Base-by-base conservation (phyloP, 2,329 filamentous ascomycete genomes). In the Ophiostoma tasmaniense region DNA sequence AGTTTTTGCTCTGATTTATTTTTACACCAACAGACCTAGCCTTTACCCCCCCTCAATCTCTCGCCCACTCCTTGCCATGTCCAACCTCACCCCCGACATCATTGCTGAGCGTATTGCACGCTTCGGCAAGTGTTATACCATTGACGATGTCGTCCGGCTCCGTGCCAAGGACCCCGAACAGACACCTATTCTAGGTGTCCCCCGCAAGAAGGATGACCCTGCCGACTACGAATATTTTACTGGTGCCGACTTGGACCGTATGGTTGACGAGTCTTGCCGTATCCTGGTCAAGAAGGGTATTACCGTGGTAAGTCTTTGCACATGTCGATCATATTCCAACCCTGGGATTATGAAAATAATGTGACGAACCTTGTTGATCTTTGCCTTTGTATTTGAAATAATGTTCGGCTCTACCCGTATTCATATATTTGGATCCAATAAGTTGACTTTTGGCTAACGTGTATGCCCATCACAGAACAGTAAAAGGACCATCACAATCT, bases 101-200 rank as follows among this genome's bases (percentile, higher is more conserved):
- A 70, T 75, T 30, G 71, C 76, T 59, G 74, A 74, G 55, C 75
- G 74, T 45, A 73, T 78, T 11, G 69, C 73, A 22, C 72, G 75
- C 37, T 81, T 77, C 69, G 80, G 80, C 28, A 77, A 76, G 62
- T 76, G 79, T 59, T 76, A 78, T 74, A 75, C 79, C 22, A 74
- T 81, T 7, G 79, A 81, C 68, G 80, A 81, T 65, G 73, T 81
- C 65, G 77, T 81, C 68, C 78, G 79, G 2, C 73, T 78, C 66
- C 75, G 79, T 55, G 79, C 76, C 7, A 73, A 74, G 17, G 79
- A 81, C 68, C 69, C 74, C 3, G 71, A 78, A n/a, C 79, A 81
- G 71, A 71, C 73, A 64, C 78, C 79, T 1, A 80, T 81, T 62
- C 75, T 81, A 8, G 80, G 79, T 4, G 79, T 81, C 72, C 79